Base-by-base conservation (phyloP, 441 rosid species). In the Populus hybrid region DNA sequence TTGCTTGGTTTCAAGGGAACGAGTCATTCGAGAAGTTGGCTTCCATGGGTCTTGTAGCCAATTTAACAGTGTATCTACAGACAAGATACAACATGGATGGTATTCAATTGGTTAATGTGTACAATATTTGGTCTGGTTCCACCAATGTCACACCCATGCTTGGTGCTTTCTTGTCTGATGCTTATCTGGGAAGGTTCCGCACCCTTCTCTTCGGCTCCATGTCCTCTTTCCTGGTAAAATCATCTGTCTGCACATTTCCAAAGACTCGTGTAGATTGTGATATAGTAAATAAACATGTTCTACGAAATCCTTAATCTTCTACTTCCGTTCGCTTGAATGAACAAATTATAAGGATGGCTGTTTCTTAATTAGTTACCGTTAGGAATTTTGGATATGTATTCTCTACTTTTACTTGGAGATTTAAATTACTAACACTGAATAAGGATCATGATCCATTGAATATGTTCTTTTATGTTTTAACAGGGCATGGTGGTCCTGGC, bases 1-100 rank as follows among this genome's bases (percentile, higher is more conserved):
- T 28, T 70, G 24, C 36, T 42, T 19, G 18, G 30, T 46, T 32
- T 7, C 8, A 35, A 89, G 90, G 81, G 74, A 90, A 90, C 53
- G 90, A 90, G 78, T 86, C 91, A 1, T 89, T 90, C 76, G 94
- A 89, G 82, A 90, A 89, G 76, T 76, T 87, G 75, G 94, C 92
- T 53, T 87, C 90, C 4, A 85, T 89, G 90, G 83, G 92, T 75
- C 68, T 89, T 76, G 70, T 85, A 21, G 84, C 85, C 6, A 89
- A 87, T 81, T 70, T 90, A 36, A 73, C 90, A 2, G 84, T 89
- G 69, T 87, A 87, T 82, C 78, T 90, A 21, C 79, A 79, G 7
- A 83, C 83, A 32, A 76, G 78, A 75, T 90, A 86, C 81, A 87
- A 87, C 77, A 82, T 90, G 89, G 86, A 82, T 7, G 92, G 94